A percentile compares a stretch with the other conserved stretches of the same genome.
These are phyloP conservation scores for Pneumocystis murina DNA, from an alignment of 1,139 yeast species.

Conservation along the genomic window DNA sequence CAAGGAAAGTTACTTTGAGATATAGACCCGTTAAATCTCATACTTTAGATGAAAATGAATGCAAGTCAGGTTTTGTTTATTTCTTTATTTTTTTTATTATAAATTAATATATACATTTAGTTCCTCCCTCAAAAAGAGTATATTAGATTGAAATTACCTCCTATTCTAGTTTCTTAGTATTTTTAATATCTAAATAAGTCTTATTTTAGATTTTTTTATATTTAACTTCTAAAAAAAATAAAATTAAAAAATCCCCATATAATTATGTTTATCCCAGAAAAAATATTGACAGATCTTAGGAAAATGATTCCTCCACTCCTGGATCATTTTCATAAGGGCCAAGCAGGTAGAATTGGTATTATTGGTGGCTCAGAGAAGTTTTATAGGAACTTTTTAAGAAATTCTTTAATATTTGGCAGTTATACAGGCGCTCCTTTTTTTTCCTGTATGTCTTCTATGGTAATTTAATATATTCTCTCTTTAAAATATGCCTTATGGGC, in stretches of 20 bases:
- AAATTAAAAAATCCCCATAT: too few species aligned
- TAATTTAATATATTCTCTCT: not conserved
- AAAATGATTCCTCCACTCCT: slow-evolving; percentile 61
- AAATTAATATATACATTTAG: slow-evolving; percentile 62
- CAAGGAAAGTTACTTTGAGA: slow-evolving; percentile 57
- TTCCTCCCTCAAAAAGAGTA: slow-evolving; percentile 14
- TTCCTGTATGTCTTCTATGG: slow-evolving; percentile 25
- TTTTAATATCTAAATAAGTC: not conserved
- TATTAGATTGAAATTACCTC: slow-evolving; percentile 3
- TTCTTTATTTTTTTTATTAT: slow-evolving; percentile 57
- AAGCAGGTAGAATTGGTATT: slow-evolving; percentile 74
- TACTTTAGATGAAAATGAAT: slow-evolving; percentile 81
- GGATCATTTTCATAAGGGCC: slow-evolving; percentile 73
- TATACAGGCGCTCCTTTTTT: slow-evolving; percentile 95
- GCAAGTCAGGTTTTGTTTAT: slow-evolving; percentile 39
- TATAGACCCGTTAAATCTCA: slow-evolving; percentile 76
- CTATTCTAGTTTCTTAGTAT: not conserved
- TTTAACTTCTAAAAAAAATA: not conserved
- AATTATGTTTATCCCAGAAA: not conserved
- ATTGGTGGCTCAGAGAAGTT: slow-evolving; percentile 83
- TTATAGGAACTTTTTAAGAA: slow-evolving; percentile 19
- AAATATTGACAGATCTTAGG: slow-evolving; percentile 13
- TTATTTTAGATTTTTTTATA: not conserved
- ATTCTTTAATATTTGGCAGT: slow-evolving; percentile 16
- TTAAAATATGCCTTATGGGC: slow-evolving; percentile 30